Evolutionary conservation across 1,284 basidiomycete genomes (phyloP).

Genomic region (Puccinia brachypodii): DNA sequence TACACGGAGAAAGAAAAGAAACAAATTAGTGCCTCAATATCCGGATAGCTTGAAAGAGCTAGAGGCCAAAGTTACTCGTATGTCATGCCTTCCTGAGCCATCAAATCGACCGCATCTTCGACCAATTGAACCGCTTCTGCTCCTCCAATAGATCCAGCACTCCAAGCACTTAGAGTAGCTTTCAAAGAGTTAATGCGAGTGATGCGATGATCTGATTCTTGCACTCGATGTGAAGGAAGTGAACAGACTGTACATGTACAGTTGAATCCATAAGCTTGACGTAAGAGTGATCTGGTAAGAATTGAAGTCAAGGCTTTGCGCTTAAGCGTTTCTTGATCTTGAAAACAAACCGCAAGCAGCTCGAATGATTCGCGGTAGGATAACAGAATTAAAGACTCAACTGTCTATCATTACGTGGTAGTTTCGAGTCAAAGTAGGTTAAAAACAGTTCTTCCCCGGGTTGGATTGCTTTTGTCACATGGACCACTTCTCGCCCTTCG

Average conservation of each 20-base stretch:
- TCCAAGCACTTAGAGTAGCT: conserved; percentile 31
- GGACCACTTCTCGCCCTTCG: conserved; percentile 24
- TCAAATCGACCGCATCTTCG: conserved; percentile 21
- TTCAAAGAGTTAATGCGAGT: conserved; percentile 43
- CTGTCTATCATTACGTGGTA: conserved; percentile 31
- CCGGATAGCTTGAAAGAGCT: neutral
- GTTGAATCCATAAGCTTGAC: conserved; percentile 29
- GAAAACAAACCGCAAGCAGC: neutral
- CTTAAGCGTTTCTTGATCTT: neutral
- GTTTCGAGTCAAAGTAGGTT: conserved; percentile 44
- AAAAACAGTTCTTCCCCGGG: conserved; percentile 39
- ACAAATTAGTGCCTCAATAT: neutral
- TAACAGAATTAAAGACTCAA: conserved; percentile 15
- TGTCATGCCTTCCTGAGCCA: conserved; percentile 37
- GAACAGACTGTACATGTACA: conserved; percentile 32
- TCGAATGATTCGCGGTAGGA: neutral
- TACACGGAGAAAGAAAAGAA: neutral
- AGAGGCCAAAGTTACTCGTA: conserved; percentile 27
- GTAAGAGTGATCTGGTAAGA: neutral
- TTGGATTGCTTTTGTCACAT: conserved; percentile 27
- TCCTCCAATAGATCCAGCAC: conserved; percentile 29
- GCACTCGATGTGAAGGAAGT: neutral
- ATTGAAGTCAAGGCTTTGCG: neutral
- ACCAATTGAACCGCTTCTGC: conserved; percentile 26
- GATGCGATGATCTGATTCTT: conserved; percentile 35